Base-by-base conservation (phyloP, 78 protist species). In the Dictyostelium brefeldianum region DNA sequence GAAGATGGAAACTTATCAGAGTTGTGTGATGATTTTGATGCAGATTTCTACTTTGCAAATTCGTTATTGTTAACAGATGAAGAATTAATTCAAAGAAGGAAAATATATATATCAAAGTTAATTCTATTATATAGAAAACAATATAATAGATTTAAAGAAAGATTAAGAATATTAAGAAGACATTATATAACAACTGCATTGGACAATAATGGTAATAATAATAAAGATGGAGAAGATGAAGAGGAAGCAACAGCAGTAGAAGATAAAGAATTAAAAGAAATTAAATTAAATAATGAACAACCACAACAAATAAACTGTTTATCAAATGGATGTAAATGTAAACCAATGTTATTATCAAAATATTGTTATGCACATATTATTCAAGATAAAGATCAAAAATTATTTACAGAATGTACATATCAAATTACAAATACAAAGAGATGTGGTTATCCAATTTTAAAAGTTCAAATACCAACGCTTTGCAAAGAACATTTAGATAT, bases 401-500 rank as follows among this genome's bases (percentile, higher is more conserved):
- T 87, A 64, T 87, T 87, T 65, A 54, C 14, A 25, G 85, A 81
- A 53, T 87, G 93, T 65, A 64, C 46, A 2, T 87, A 87, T 78
- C 77, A 54, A 77, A 18, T 64, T 4, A 10, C 25, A 18, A 29
- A 11, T 25, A 82, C 12, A 46, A 47, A 62, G 43, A 59, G 31
- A 87, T 87, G 93, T 77, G 27, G 43, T 51, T 87, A 87, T 65
- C 93, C 93, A 64, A 77, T 87, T 31, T 41, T 87, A 47, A 87
- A 87, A 41, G 25, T 80, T 11, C 84, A 77, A 64, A 43, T 87
- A 50, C 93, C 93, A 54, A 47, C 74, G 17, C 27, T 87, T 29
- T 87, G 93, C 77, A n/a, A 18, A 17, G 84, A 87, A 75, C 93
- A 87, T 65, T 87, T 77, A 22, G 93, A 87, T 41, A 62, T 87